Conservation (phyloP, 306 rosid species). For the Dryas drummondii region DNA sequence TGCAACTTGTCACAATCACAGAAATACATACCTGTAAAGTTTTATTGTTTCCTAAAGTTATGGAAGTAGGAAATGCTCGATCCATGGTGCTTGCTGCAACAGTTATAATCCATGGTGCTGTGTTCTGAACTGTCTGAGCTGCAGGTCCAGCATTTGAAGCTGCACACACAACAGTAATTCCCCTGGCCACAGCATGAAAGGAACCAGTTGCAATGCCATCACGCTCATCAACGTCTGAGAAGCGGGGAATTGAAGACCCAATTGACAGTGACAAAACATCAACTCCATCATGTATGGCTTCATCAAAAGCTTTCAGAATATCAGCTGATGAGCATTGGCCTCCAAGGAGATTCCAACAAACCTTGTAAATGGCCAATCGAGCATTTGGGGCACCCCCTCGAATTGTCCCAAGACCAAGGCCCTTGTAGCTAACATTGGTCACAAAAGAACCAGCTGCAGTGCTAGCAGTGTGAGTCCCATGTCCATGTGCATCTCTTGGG, state of each 20-base stretch:
- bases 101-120: conserved; percentile 43
- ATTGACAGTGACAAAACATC: conserved; percentile 48
- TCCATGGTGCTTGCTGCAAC: conserved; percentile 48
- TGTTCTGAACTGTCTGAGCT: conserved; percentile 38
- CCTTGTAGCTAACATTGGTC: conserved; percentile 40
- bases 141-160: conserved; percentile 43
- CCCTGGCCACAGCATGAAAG: conserved; percentile 48
- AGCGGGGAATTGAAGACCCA: conserved; percentile 37
- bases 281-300: conserved; percentile 55
- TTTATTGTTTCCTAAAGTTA: conserved; percentile 46
- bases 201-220: conserved; percentile 42
- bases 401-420: conserved; percentile 45
- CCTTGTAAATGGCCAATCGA: conserved; percentile 55
- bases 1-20: background rate
- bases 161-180: conserved; percentile 41
- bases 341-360: conserved; percentile 47
- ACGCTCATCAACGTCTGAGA: conserved; percentile 36
- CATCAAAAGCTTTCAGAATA: conserved; percentile 48
- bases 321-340: conserved; percentile 49
- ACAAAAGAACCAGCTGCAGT: conserved; percentile 46
- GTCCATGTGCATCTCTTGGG: conserved; percentile 46
- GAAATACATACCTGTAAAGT: conserved; percentile 32
- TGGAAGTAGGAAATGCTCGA: conserved; percentile 42
- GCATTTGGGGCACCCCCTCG: conserved; percentile 54
- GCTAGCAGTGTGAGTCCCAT: conserved; percentile 53